Evolutionary conservation across 768 basidiomycete species (phyloP).

Genomic region (Fomitopsis pulvina): DNA sequence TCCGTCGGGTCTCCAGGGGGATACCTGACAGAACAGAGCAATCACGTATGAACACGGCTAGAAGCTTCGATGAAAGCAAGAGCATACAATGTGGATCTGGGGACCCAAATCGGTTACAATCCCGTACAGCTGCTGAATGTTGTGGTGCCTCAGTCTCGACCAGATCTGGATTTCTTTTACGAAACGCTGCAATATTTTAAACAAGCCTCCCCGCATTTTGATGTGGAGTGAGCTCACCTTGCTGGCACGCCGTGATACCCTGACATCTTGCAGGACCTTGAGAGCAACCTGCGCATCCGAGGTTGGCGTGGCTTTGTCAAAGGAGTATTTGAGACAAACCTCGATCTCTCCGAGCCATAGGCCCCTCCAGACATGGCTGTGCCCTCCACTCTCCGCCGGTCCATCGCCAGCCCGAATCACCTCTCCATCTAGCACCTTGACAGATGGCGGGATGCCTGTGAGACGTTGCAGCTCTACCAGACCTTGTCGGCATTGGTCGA

Average conservation of each 20-base stretch:
- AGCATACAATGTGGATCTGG: conserved; percentile 43
- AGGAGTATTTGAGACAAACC: neutral
- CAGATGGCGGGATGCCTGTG: conserved; percentile 47
- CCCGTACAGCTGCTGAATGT: conserved; percentile 51
- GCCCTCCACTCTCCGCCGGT: conserved; percentile 44
- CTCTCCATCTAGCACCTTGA: conserved; percentile 49
- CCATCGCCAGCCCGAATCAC: conserved; percentile 32
- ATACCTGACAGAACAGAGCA: conserved; percentile 29
- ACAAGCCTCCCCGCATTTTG: neutral
- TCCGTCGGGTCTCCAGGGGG: conserved; percentile 56
- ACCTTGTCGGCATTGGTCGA: conserved; percentile 26
- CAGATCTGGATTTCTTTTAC: conserved; percentile 51
- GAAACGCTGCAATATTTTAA: conserved; percentile 35
- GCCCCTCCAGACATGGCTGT: conserved; percentile 50
- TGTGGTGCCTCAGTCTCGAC: conserved; percentile 43
- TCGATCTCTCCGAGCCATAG: conserved; percentile 51
- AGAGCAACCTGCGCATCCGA: conserved; percentile 41
- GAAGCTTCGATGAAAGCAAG: conserved; percentile 5
- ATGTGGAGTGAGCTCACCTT: conserved; percentile 9
- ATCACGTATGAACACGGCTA: neutral
- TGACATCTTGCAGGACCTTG: conserved; percentile 45
- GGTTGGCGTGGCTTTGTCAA: neutral
- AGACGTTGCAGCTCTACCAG: conserved; percentile 40
- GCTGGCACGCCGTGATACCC: conserved; percentile 36
- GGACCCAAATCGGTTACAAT: conserved; percentile 47